A percentile compares a stretch with the other conserved stretches of the same genome.
Conservation (phyloP, 305 asterid species). For the Fraxinus nigra region DNA sequence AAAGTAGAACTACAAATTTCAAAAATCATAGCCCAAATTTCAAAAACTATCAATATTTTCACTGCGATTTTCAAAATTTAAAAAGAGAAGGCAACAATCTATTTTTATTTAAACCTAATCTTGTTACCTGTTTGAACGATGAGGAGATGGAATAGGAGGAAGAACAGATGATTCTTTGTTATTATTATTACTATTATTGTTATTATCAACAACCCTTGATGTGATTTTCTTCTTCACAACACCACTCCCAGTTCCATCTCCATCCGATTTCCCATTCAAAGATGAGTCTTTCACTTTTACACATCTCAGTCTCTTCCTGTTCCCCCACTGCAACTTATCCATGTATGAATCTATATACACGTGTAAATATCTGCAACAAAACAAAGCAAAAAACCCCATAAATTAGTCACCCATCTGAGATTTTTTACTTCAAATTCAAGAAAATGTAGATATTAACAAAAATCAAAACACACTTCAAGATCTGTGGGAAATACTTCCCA, state of each 20-base stretch:
- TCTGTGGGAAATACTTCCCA: conserved; percentile 26
- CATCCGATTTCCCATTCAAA: conserved; percentile 59
- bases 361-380: neutral
- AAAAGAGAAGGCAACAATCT: conserved; percentile 6
- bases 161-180: conserved; percentile 37
- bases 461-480: conserved; percentile 46
- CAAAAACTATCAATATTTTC: neutral
- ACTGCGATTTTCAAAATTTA: conserved; percentile 5
- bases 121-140: conserved; percentile 59
- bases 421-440: conserved; percentile 13
- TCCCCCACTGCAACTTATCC: conserved; percentile 83
- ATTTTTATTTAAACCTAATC: neutral
- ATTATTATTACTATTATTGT: conserved; percentile 13
- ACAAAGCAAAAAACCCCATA: neutral
- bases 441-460: conserved; percentile 16
- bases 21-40: neutral
- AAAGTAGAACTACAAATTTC: neutral
- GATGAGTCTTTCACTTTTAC: conserved; percentile 58
- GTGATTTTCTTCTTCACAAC: conserved; percentile 76
- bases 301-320: conserved; percentile 64
- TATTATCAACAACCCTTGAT: conserved; percentile 58
- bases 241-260: conserved; percentile 32
- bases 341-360: conserved; percentile 21
- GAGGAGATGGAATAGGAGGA: conserved; percentile 63
- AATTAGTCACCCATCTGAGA: conserved; percentile 20